These are phyloP conservation scores for Neurospora intermedia DNA, from an alignment of 495 filamentous ascomycete species.

Conservation along the genomic window DNA sequence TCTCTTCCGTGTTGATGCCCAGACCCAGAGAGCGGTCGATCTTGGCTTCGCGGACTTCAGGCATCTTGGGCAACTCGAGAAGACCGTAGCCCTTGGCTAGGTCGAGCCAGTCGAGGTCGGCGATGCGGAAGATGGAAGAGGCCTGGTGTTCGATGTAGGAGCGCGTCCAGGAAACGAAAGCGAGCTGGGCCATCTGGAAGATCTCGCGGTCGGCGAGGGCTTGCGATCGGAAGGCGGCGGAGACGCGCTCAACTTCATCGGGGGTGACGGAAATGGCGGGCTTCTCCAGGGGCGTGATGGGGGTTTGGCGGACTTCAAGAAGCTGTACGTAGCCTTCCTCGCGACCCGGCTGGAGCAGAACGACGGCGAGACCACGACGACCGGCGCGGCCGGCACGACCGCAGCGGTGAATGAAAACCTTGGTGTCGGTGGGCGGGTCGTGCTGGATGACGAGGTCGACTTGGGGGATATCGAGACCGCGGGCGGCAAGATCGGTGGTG, in stretches of 20 bases:
- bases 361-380: conserved; percentile 70
- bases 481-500: conserved; percentile 52
- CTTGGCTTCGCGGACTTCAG: conserved; percentile 62
- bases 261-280: conserved; percentile 40
- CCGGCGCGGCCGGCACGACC: conserved; percentile 89
- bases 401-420: conserved; percentile 89
- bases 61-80: conserved; percentile 86
- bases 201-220: conserved; percentile 66
- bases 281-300: conserved; percentile 52
- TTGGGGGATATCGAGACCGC: conserved; percentile 87
- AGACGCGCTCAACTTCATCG: conserved; percentile 42
- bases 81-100: conserved; percentile 71
- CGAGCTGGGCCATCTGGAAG: conserved; percentile 78
- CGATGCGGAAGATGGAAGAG: conserved; percentile 76
- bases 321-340: conserved; percentile 88
- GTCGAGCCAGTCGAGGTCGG: conserved; percentile 74
- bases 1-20: conserved; percentile 60
- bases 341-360: conserved; percentile 68
- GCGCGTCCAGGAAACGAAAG: conserved; percentile 86
- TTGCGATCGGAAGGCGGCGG: conserved; percentile 46
- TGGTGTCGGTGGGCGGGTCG: conserved; percentile 85
- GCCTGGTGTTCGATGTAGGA: conserved; percentile 88
- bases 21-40: conserved; percentile 68
- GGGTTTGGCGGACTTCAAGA: conserved; percentile 80
- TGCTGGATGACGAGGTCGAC: conserved; percentile 91